Evolutionary conservation across 2,329 filamentous ascomycete genomes (phyloP), one percentile per base, ranked within the genome.

Genomic region (Paecilomyces niveus): DNA sequence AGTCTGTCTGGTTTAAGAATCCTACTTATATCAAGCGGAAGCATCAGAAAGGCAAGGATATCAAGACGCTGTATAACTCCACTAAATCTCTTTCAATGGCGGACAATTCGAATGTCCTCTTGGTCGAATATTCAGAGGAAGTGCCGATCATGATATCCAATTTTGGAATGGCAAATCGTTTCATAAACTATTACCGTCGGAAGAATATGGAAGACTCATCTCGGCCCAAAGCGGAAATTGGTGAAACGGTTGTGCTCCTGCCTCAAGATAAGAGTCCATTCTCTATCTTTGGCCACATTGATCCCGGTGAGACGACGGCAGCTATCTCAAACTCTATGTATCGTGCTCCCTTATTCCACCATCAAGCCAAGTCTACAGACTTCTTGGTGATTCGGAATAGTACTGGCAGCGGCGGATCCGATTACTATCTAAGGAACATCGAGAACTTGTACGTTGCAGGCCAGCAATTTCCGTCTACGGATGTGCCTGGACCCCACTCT

Each of bases 251-350:
- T 54, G 87, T 96, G 13, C 81, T 99, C 33, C 82, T 97, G 32
- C 91, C 92, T 1, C 92, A 99, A 71, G 94, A 99, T 74, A 90
- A 93, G 68, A 97, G 93, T 53, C 94, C 94, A 0, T 99, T 99
- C 72, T 90, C 92, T 35, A 89, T 95, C 55, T 99, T 99, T 69
- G 94, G 94, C 24, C 89, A 92, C 35, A 92, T 99, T 24, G 89
- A 96, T 63, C 86, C 92, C 2, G 94, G 94, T 21, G 90, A 97
- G 76, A 90, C 89, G 10, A 90, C 95, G 3, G 89, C 92, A 0
- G 93, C 94, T 1, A 81, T 99, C 15, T 92, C 96, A 72, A 99
- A 97, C 67, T 86, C 90, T 54, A 96, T 99, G 89, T 97, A 92
- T 69, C 86, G 93, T 56, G 92, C 94, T 3, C 94, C 94, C 0